phyloP scores from a whole-genome alignment of 2,329 filamentous ascomycete species.

The Xylaria digitata region DNA sequence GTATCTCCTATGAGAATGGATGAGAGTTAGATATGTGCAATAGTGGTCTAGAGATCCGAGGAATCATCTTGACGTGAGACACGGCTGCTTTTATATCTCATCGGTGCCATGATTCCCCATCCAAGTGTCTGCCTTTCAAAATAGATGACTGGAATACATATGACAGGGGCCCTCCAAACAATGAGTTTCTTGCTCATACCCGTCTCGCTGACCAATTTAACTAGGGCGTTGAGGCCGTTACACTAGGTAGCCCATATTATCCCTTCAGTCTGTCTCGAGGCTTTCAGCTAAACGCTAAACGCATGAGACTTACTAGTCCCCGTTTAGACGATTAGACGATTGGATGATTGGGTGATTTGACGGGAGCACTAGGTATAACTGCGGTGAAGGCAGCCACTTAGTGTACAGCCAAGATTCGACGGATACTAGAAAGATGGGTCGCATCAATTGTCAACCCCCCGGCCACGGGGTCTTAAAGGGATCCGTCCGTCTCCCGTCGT shows the following conservation, averaged over 20 bases:
- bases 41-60: not conserved
- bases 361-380: not conserved
- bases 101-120: not conserved
- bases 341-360: too few relatives aligned
- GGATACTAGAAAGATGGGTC: not conserved
- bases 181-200: not conserved
- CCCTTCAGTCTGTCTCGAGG: not conserved
- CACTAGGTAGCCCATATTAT: not conserved
- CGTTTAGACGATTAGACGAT: too few relatives aligned
- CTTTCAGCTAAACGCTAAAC: not conserved
- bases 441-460: not conserved
- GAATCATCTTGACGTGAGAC: not conserved
- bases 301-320: not conserved
- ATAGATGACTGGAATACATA: not conserved
- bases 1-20: not conserved
- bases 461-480: constrained; percentile 10
- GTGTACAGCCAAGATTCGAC: not conserved
- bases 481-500: constrained; percentile 15
- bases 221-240: not conserved
- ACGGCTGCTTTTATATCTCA: constrained; percentile 19
- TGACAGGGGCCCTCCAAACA: not conserved
- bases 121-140: not conserved
- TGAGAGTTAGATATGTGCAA: not conserved
- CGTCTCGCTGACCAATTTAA: not conserved
- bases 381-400: not conserved